Evolutionary conservation across 2,329 filamentous ascomycete species (phyloP).

Genomic region (Colletotrichum salicis): DNA sequence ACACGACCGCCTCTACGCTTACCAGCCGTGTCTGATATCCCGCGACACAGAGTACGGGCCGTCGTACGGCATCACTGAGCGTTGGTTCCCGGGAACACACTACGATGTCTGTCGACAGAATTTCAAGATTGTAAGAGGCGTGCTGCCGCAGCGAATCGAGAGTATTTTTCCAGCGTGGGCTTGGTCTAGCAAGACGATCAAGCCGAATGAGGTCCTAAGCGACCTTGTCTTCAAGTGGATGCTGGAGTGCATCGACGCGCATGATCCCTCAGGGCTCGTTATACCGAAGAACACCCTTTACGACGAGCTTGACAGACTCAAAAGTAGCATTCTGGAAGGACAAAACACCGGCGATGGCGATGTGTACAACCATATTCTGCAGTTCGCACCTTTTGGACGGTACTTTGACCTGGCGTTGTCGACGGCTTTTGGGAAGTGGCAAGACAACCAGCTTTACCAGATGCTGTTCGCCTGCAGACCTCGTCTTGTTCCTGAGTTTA

Average conservation of each 20-base stretch:
- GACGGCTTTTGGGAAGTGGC: constrained; percentile 6
- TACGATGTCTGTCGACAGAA: constrained; percentile 39
- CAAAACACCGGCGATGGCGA: constrained; percentile 17
- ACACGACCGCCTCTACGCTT: constrained; percentile 37
- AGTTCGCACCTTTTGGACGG: constrained; percentile 4
- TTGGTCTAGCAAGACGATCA: constrained; percentile 36
- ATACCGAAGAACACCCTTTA: constrained; percentile 15
- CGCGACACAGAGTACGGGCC: constrained; percentile 26
- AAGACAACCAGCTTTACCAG: constrained; percentile 16
- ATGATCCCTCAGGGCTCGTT: constrained; percentile 32
- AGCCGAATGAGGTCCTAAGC: constrained; percentile 38
- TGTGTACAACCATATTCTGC: constrained; percentile 9
- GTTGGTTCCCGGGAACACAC: constrained; percentile 41
- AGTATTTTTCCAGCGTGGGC: constrained; percentile 42
- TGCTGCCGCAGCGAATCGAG: constrained; percentile 38
- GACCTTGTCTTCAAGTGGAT: constrained; percentile 39
- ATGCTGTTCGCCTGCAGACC: constrained; percentile 24
- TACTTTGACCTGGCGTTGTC: constrained; percentile 15
- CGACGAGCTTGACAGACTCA: constrained; percentile 16
- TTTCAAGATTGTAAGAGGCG: constrained; percentile 35
- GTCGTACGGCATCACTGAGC: constrained; percentile 34
- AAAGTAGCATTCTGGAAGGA: background rate
- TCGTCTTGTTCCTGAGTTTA: background rate
- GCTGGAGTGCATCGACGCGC: constrained; percentile 31
- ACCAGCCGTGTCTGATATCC: constrained; percentile 37